Evolutionary conservation across 1,284 basidiomycete species (phyloP).

Genomic region (Tylopilus orsonianus): DNA sequence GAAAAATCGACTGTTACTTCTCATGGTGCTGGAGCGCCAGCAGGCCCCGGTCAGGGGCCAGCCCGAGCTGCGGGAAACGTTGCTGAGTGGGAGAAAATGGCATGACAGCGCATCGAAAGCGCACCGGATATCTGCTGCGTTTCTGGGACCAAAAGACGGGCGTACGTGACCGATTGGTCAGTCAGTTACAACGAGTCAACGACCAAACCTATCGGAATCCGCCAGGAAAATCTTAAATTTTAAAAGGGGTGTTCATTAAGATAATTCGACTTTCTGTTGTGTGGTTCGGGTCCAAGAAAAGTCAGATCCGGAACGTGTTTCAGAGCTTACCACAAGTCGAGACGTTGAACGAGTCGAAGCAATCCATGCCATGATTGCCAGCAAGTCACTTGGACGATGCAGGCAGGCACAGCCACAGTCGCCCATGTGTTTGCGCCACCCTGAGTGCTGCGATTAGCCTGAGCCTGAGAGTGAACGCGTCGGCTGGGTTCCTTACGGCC

Average conservation of each 20-base stretch:
- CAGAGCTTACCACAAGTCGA: conserved; percentile 6
- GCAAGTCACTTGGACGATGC: no score
- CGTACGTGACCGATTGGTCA: conserved; percentile 17
- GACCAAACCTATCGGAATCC: not conserved
- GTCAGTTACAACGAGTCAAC: not conserved
- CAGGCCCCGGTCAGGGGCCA: conserved; percentile 8
- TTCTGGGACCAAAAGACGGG: conserved; percentile 5
- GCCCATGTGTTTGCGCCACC: conserved; percentile 1
- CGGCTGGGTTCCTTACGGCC: conserved; percentile 2
- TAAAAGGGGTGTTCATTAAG: not conserved
- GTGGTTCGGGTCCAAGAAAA: no score
- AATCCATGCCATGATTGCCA: no score
- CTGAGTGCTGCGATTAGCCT: not conserved
- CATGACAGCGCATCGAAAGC: conserved; percentile 13
- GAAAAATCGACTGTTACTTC: not conserved
- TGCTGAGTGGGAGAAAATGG: conserved; percentile 5
- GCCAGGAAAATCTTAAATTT: not conserved
- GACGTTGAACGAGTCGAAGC: not conserved
- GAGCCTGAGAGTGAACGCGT: not conserved
- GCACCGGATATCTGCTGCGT: not conserved
- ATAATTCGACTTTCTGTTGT: no score
- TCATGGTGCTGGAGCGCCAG: conserved; percentile 2
- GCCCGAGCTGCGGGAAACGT: conserved; percentile 6
- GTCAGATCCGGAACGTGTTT: conserved; percentile 7
- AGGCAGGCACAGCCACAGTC: conserved; percentile 20